Conservation (phyloP, 2,329 filamentous ascomycete species). For the Cyphellophora attinorum region DNA sequence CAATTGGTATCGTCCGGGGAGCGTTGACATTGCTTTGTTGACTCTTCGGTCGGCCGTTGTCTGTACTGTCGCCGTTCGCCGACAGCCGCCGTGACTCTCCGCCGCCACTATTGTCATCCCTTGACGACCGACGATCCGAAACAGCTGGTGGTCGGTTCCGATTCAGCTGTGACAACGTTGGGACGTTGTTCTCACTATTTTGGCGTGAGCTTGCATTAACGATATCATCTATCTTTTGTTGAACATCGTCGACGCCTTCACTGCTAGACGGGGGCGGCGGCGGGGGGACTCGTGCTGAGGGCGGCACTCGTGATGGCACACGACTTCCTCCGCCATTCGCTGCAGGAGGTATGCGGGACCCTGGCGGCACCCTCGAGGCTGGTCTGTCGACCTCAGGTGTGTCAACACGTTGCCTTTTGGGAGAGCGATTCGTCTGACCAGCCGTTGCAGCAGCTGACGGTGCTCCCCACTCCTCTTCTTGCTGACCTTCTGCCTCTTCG, state of each 20-base stretch:
- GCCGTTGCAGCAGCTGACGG: conserved; percentile 10
- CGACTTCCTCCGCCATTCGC: conserved; percentile 6
- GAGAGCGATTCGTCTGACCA: conserved; percentile 8
- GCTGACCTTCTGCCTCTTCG: conserved; percentile 23
- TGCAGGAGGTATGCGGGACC: conserved; percentile 4
- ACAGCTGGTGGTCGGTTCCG: conserved; percentile 2
- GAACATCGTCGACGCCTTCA: conserved; percentile 22
- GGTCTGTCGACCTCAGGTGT: conserved; percentile 15
- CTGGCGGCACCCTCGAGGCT: conserved; percentile 7
- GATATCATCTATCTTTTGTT: conserved; percentile 28
- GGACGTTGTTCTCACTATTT: neutral
- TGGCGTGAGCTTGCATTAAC: conserved; percentile 13
- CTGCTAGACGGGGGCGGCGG: conserved; percentile 4
- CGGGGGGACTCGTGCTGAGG: conserved; percentile 4
- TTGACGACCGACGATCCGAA: neutral
- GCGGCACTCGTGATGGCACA: conserved; percentile 2
- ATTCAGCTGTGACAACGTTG: conserved; percentile 20
- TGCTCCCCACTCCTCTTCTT: conserved; percentile 12
- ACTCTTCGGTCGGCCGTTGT: conserved; percentile 2
- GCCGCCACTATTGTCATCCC: neutral
- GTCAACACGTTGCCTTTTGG: conserved; percentile 12
- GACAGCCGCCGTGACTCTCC: neutral
- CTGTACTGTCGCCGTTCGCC: conserved; percentile 1
- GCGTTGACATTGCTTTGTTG: conserved; percentile 9
- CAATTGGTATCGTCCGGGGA: conserved; percentile 7